These are phyloP conservation scores for Podosphaera xanthii DNA, from an alignment of 2,329 filamentous ascomycete species.

Conservation along the genomic window DNA sequence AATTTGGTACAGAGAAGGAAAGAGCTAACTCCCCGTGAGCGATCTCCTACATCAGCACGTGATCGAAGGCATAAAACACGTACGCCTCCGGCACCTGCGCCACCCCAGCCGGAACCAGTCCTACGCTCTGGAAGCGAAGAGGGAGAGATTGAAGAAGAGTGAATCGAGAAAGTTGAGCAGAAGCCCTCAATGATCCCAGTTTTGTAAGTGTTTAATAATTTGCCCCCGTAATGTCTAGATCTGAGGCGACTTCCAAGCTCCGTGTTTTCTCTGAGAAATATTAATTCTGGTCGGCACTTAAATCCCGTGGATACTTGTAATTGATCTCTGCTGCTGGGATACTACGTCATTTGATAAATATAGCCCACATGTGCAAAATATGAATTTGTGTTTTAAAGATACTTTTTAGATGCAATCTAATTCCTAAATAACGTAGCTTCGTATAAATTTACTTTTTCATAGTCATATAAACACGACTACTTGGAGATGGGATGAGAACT, in stretches of 20 bases:
- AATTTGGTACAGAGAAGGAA: constrained; percentile 27
- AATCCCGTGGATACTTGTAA: no score
- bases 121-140: constrained; percentile 68
- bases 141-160: constrained; percentile 85
- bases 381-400: no score
- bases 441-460: no score
- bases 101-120: constrained; percentile 23
- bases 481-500: no score
- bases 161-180: constrained; percentile 4
- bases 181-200: neutral
- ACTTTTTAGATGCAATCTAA: no score
- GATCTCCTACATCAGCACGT: constrained; percentile 28
- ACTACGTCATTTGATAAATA: no score
- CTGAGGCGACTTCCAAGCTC: neutral
- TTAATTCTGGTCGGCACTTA: neutral
- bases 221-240: neutral
- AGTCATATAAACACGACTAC: no score
- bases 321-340: no score
- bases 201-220: neutral
- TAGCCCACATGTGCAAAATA: no score
- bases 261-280: neutral
- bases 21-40: constrained; percentile 35
- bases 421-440: no score
- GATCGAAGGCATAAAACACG: constrained; percentile 33
- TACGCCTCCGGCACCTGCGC: constrained; percentile 23